Percentiles rank a stretch among this genome's conserved stretches.
These are phyloP conservation scores for Umbilicaria muhlenbergii DNA, from an alignment of 495 filamentous ascomycete genomes.

Conservation along the genomic window DNA sequence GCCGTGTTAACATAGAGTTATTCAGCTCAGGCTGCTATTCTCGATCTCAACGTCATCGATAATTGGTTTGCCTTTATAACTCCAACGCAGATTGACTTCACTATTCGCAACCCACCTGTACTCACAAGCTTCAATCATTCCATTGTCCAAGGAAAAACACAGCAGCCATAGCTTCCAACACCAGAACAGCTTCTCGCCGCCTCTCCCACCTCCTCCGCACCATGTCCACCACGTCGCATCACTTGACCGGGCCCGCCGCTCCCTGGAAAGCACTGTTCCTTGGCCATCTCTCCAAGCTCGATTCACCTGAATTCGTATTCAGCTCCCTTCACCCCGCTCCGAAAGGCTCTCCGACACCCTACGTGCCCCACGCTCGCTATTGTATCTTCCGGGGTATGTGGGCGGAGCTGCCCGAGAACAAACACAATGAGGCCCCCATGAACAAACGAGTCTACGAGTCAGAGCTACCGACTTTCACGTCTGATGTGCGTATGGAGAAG, in stretches of 20 bases:
- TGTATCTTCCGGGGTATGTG: constrained; percentile 77
- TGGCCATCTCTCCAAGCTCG: constrained; percentile 43
- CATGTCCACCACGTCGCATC: constrained; percentile 16
- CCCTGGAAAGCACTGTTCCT: constrained; percentile 58
- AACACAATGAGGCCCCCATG: constrained; percentile 42
- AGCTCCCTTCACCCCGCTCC: constrained; percentile 40
- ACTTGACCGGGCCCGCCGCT: constrained; percentile 19
- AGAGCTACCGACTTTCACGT: constrained; percentile 70
- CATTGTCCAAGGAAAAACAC: no score
- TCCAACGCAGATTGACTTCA: no score
- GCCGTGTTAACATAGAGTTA: no score
- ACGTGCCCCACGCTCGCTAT: constrained; percentile 43
- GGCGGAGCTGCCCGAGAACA: constrained; percentile 49
- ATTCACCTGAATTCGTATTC: constrained; percentile 54
- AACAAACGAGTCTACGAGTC: constrained; percentile 58
- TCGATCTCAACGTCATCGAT: no score
- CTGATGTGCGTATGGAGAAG: constrained; percentile 79
- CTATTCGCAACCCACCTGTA: no score
- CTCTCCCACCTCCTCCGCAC: constrained; percentile 7
- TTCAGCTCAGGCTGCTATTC: no score
- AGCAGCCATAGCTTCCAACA: constrained; percentile 7
- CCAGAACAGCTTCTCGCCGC: constrained; percentile 2
- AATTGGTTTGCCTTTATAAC: no score
- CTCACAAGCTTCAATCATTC: no score
- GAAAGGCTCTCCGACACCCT: constrained; percentile 12